Base-by-base conservation (phyloP, 2,329 filamentous ascomycete genomes). In the Emydomyces testavorans region DNA sequence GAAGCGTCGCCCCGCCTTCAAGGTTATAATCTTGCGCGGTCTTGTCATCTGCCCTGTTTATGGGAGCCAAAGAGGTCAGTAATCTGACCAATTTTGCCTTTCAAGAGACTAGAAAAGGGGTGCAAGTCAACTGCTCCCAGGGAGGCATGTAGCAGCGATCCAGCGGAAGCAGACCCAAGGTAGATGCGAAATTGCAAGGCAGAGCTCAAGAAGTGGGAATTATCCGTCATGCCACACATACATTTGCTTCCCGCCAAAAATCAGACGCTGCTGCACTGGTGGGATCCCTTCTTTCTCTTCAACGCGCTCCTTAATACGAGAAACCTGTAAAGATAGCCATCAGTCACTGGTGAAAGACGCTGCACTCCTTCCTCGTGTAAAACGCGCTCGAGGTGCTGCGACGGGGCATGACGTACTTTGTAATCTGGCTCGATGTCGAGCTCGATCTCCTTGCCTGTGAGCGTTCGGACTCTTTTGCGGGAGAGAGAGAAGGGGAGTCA, bases 211-310 rank as follows among this genome's bases (percentile, higher is more conserved):
- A 10, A 26, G 13, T n/a, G n/a, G n/a, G n/a, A n/a, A n/a, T n/a
- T n/a, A n/a, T n/a, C n/a, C n/a, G n/a, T n/a, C n/a, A n/a, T 28
- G 18, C 8, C 2, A 13, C 39, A 66, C 74, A 53, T 71, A 95
- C 92, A 98, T 95, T 67, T 98, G 92, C 74, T 98, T 98, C 61
- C 92, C 92, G 46, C 90, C 88, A 64, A 83, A 95, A 62, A 98
- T 98, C 56, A 98, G 73, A 50, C 92, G 82, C 70, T 98, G 92
- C 71, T 98, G 92, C 15, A 92, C 88, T 1, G 92, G 92, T 36
- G 92, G 90, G 60, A 98, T 98, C 49, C 92, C 92, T 65, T 96
- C 92, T 71, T 96, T 96, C 74, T 98, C 92, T 69, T 98, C 92
- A 48, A 98, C 92, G 61, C 90, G 89, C 71, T 96, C 92, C 76